A percentile compares a stretch with the other conserved stretches of the same genome.
phyloP scores from a whole-genome alignment of 2,329 filamentous ascomycete genomes.

The Aspergillus ochraceoroseus region DNA sequence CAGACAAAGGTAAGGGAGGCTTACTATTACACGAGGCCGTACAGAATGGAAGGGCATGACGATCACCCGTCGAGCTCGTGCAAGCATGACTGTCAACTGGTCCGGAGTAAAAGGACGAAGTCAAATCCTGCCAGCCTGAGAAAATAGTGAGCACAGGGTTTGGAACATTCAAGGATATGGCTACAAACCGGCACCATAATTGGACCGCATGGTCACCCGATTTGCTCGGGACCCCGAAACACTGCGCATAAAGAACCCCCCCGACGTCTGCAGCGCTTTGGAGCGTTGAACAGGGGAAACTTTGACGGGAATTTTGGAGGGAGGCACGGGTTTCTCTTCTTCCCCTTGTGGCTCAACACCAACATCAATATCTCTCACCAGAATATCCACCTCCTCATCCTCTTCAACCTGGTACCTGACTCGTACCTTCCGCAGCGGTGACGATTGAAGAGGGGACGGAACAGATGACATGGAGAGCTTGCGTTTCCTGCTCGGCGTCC shows the following conservation, averaged over 20 bases:
- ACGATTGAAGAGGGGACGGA: constrained; percentile 48
- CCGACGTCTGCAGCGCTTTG: constrained; percentile 34
- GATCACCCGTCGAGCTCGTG: constrained; percentile 36
- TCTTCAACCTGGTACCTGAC: constrained; percentile 30
- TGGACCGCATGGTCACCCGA: constrained; percentile 34
- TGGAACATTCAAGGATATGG: background rate
- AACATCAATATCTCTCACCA: constrained; percentile 29
- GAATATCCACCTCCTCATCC: constrained; percentile 28
- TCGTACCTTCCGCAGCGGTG: constrained; percentile 44
- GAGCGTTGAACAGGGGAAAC: constrained; percentile 37
- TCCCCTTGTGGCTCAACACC: constrained; percentile 14
- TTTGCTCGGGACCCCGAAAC: constrained; percentile 30
- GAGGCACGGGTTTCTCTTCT: constrained; percentile 16
- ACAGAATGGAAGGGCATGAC: constrained; percentile 59
- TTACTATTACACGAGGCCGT: constrained; percentile 61
- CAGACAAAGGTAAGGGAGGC: constrained; percentile 23
- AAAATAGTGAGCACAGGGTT: constrained; percentile 19
- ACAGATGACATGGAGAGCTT: constrained; percentile 45
- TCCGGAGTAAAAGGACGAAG: constrained; percentile 55
- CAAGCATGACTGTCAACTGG: constrained; percentile 53
- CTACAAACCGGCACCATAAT: constrained; percentile 37
- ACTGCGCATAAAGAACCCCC: constrained; percentile 39
- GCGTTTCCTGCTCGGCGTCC: constrained; percentile 44
- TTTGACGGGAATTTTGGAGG: constrained; percentile 24
- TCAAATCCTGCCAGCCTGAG: constrained; percentile 56